Conservation (phyloP, 106 monocot genomes). For the Allium sativum region DNA sequence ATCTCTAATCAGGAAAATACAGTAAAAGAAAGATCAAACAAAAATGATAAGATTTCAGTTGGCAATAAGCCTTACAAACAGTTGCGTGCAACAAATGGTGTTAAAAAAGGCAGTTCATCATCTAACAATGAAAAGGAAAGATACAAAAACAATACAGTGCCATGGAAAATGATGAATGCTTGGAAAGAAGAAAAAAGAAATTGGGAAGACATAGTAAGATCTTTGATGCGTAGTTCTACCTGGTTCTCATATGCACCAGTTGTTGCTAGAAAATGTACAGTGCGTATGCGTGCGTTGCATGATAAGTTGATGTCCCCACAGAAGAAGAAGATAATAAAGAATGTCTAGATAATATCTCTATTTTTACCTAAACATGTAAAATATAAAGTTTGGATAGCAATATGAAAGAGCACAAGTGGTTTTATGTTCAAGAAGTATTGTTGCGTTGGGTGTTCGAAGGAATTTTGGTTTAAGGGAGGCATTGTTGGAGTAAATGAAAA, state of each 20-base stretch:
- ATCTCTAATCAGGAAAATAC: slow-evolving; percentile 17
- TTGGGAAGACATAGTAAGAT: slow-evolving; percentile 94
- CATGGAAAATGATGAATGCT: slow-evolving; percentile 91
- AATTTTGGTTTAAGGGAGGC: too few relatives aligned
- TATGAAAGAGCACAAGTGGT: too few relatives aligned
- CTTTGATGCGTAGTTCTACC: slow-evolving; percentile 44
- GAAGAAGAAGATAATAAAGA: slow-evolving; percentile 88
- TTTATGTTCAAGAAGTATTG: too few relatives aligned
- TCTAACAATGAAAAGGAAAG: slow-evolving; percentile 37
- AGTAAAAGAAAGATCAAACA: slow-evolving; percentile 24
- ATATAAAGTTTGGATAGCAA: too few relatives aligned
- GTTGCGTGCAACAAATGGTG: slow-evolving; percentile 18
- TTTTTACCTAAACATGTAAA: too few relatives aligned
- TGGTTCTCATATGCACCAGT: slow-evolving; percentile 58
- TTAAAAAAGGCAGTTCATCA: slow-evolving; percentile 26
- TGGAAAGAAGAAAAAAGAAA: slow-evolving; percentile 99
- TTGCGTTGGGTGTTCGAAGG: too few relatives aligned
- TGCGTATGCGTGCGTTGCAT: slow-evolving; percentile 61
- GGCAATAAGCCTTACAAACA: slow-evolving; percentile 45
- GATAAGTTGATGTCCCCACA: slow-evolving; percentile 96
- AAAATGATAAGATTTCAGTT: slow-evolving; percentile 30
- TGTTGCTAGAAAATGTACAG: slow-evolving; percentile 58
- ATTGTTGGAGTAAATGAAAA: too few relatives aligned
- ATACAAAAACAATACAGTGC: slow-evolving; percentile 34
- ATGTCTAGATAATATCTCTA: too few relatives aligned